These are phyloP conservation scores for Sporopachydermia quercuum DNA, from an alignment of 805 yeast species.

Conservation along the genomic window DNA sequence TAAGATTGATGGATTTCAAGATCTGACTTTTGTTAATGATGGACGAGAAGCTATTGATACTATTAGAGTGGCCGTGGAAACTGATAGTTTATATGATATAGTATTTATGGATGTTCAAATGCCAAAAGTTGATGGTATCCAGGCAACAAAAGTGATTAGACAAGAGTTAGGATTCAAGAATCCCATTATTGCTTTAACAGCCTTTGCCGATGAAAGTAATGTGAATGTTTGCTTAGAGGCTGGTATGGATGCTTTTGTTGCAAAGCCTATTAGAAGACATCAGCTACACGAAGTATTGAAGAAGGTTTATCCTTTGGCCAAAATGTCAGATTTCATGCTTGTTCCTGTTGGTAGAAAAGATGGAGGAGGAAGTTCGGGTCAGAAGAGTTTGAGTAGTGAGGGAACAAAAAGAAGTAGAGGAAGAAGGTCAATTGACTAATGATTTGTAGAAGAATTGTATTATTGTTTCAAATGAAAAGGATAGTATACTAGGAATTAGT, in stretches of 20 bases:
- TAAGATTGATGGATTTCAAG: conserved; percentile 60
- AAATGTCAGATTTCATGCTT: not conserved
- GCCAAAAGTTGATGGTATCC: conserved; percentile 86
- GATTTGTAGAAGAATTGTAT: no score
- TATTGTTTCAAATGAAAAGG: no score
- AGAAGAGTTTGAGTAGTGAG: no score
- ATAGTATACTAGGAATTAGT: no score
- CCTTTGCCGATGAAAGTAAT: conserved; percentile 87
- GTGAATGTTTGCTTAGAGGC: conserved; percentile 70
- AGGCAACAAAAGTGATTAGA: conserved; percentile 67
- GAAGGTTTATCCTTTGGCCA: conserved; percentile 22
- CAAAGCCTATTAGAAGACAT: conserved; percentile 73
- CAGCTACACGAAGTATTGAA: conserved; percentile 43
- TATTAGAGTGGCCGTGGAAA: conserved; percentile 31
- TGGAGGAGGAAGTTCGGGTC: no score
- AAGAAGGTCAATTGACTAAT: no score
- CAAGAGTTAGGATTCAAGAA: conserved; percentile 39
- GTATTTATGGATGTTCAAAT: conserved; percentile 96
- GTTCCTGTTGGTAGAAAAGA: no score
- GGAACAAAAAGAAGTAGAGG: no score
- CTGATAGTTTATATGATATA: conserved; percentile 38
- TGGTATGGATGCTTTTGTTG: conserved; percentile 88
- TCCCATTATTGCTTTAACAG: conserved; percentile 90
- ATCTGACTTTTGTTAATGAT: conserved; percentile 70
- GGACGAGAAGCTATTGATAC: conserved; percentile 78